Evolutionary conservation across 2,329 filamentous ascomycete species (phyloP).

Genomic region (Ilyonectria robusta): DNA sequence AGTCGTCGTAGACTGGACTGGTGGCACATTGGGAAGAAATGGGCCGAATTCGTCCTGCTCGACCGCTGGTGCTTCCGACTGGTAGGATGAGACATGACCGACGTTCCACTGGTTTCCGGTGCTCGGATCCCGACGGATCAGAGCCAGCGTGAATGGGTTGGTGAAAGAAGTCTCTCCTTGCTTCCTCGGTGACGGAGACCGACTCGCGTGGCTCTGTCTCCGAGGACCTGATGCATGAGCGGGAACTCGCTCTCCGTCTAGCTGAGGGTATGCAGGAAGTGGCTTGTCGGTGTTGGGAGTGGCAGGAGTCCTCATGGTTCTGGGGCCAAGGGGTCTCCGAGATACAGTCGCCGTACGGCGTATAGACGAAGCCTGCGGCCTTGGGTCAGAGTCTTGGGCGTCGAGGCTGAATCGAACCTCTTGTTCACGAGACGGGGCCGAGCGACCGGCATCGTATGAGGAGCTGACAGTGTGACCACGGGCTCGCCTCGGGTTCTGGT

Average conservation of each 20-base stretch:
- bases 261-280: constrained; percentile 29
- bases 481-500: constrained; percentile 29
- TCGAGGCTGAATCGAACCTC: constrained; percentile 29
- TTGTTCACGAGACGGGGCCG: constrained; percentile 25
- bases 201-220: constrained; percentile 20
- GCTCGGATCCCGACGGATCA: constrained; percentile 81
- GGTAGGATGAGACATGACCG: constrained; percentile 72
- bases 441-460: constrained; percentile 30
- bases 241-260: constrained; percentile 35
- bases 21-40: constrained; percentile 43
- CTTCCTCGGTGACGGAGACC: constrained; percentile 58
- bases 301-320: constrained; percentile 33
- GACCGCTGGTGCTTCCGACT: constrained; percentile 56
- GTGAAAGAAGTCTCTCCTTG: constrained; percentile 51
- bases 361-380: constrained; percentile 19
- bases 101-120: constrained; percentile 83
- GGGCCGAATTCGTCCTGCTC: constrained; percentile 40
- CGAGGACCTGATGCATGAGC: constrained; percentile 11
- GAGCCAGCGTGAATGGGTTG: constrained; percentile 68
- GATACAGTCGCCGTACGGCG: constrained; percentile 38
- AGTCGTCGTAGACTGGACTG: constrained; percentile 31
- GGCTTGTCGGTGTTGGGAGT: constrained; percentile 26
- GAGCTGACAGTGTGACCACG: constrained; percentile 43
- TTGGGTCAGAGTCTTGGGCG: constrained; percentile 5
- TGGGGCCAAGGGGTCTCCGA: constrained; percentile 50